phyloP scores from a whole-genome alignment of 768 basidiomycete species.

The Lactifluus volemus region DNA sequence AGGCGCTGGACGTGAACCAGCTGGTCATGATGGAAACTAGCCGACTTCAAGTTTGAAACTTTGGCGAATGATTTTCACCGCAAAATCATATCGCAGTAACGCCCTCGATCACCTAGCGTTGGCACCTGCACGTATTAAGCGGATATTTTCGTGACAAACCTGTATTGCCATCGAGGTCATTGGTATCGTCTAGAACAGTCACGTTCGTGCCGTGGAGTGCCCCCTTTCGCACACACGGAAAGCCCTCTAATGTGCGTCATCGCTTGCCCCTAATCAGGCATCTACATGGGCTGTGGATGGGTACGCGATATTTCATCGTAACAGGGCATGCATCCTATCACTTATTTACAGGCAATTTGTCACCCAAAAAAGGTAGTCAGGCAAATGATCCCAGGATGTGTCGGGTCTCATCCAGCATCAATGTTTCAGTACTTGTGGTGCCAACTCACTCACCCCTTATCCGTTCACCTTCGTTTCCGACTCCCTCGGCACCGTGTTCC shows the following conservation, averaged over 20 bases:
- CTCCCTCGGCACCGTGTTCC: not conserved
- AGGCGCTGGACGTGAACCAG: not conserved
- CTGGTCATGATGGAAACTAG: not conserved
- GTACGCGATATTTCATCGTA: no score
- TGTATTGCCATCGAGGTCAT: not conserved
- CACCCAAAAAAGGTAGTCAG: no score
- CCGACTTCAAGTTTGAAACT: not conserved
- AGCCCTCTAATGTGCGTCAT: not conserved
- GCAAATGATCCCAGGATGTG: no score
- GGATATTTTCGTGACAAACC: not conserved
- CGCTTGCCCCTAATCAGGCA: not conserved
- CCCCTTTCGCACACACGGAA: no score
- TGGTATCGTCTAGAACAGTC: no score
- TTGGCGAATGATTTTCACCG: not conserved
- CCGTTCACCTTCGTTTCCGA: not conserved
- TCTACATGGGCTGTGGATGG: not conserved
- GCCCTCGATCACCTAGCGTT: not conserved
- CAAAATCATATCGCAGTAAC: not conserved
- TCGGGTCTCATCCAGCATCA: no score
- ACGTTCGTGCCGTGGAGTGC: not conserved
- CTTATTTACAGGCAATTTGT: no score
- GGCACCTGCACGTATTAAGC: not conserved
- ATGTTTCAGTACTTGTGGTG: no score
- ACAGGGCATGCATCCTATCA: no score
- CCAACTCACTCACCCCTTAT: not conserved